Base-by-base conservation (phyloP, 768 basidiomycete species). In the Jaapia argillacea region DNA sequence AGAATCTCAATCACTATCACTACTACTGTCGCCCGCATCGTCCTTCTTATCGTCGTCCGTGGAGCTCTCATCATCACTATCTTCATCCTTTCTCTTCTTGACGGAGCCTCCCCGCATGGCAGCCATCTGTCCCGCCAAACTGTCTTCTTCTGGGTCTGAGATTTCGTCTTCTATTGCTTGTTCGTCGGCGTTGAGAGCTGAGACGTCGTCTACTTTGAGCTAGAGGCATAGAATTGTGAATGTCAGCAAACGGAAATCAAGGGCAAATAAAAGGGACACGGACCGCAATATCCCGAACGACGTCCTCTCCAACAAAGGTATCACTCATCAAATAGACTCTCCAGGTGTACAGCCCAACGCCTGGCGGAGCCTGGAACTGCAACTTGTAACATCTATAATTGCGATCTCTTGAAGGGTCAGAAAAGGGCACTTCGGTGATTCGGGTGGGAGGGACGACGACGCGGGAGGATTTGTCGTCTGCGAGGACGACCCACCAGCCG, bases 131-230 rank as follows among this genome's bases (percentile, higher is more conserved):
- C 96, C 96, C 4, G 92, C 96, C 41, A 98, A 66, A 21, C 85
- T 77, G 61, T 98, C 96, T 61, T 98, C 96, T 24, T 98, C 96
- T 0, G 96, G 96, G 40, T 98, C 96, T 0, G 92, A 96, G 50
- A 98, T 99, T 46, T 96, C 93, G 55, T 97, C 92, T 26, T 94
- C 93, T 18, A 66, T 66, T 23, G 64, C 73, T 44, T 73, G 67
- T 31, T 82, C 82, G 4, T 80, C 79, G 0, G 66, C 65, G 7
- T 58, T 67, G 14, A 82, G 64, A 1, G 68, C 68, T 6, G 80
- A 71, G 3, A 75, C 65, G 33, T 89, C 82, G 42, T 92, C 87
- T 25, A 96, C 83, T 58, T 84, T 83, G 48, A 96, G 78, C 89
- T 93, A 6, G 49, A 27, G 18, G 41, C 18, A 47, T 41, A 26